Percentiles rank a stretch among this genome's conserved stretches.
Evolutionary conservation across 2,329 filamentous ascomycete species (phyloP).

Genomic region (Neonectria coccinea): DNA sequence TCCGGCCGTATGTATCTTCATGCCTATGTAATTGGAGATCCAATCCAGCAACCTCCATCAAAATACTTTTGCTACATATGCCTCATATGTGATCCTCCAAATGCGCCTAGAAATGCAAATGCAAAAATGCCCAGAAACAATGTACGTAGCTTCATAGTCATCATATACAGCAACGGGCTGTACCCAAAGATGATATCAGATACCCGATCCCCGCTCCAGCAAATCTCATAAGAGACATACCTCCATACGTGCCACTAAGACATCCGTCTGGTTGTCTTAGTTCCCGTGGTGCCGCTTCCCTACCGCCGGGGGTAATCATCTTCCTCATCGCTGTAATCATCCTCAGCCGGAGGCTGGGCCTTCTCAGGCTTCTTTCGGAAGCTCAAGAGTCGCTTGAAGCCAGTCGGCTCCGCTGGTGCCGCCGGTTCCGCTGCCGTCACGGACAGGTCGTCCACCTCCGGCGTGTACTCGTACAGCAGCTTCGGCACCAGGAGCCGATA

Average conservation of each 20-base stretch:
- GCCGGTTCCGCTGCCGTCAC: constrained; percentile 22
- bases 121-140: constrained; percentile 9
- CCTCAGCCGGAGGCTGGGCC: constrained; percentile 32
- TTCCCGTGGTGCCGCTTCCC: constrained; percentile 22
- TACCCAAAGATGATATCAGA: background rate
- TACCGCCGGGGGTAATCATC: constrained; percentile 22
- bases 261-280: background rate
- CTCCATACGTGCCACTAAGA: background rate
- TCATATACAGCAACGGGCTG: background rate
- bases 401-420: constrained; percentile 47
- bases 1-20: background rate
- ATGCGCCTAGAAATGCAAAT: background rate
- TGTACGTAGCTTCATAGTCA: background rate
- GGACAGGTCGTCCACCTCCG: constrained; percentile 52
- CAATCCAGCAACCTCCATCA: background rate
- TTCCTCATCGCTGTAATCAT: constrained; percentile 46
- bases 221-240: background rate
- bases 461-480: constrained; percentile 70
- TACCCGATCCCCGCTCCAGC: background rate
- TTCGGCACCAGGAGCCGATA: constrained; percentile 89
- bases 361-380: constrained; percentile 53
- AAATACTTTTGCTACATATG: constrained; percentile 1
- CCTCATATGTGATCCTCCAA: background rate
- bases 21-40: background rate
- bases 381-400: constrained; percentile 61